A percentile compares a stretch with the other conserved stretches of the same genome.
Conservation (phyloP, 2,329 filamentous ascomycete genomes). For the Aspergillus glaucus region DNA sequence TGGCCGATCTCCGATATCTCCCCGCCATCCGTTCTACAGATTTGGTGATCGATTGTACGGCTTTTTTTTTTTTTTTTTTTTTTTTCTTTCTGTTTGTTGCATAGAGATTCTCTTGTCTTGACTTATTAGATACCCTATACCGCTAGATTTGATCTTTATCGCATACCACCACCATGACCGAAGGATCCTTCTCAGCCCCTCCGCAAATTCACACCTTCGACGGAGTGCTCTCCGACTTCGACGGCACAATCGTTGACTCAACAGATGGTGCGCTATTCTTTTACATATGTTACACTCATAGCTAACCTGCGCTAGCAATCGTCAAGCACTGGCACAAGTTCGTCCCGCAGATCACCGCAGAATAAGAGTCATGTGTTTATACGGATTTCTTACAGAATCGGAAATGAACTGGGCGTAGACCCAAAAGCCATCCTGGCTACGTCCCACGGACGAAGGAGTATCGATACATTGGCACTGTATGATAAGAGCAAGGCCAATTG, state of each 20-base stretch:
- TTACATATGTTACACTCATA: conserved; percentile 1
- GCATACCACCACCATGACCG: conserved; percentile 24
- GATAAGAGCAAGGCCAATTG: conserved; percentile 81
- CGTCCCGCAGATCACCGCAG: conserved; percentile 16
- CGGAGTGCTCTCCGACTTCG: conserved; percentile 43
- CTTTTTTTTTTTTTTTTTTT: not conserved
- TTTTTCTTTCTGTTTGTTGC: conserved; percentile 1
- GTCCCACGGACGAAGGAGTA: conserved; percentile 83
- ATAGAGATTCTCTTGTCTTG: not conserved
- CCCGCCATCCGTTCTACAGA: not conserved
- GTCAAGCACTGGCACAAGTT: conserved; percentile 59
- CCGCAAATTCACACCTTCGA: conserved; percentile 34
- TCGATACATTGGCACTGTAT: conserved; percentile 75
- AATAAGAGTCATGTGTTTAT: not conserved
- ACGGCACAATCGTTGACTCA: conserved; percentile 44
- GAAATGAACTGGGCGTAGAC: conserved; percentile 74
- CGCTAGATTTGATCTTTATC: not conserved
- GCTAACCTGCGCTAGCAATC: conserved; percentile 46
- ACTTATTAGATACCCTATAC: not conserved
- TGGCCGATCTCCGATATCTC: conserved; percentile 27
- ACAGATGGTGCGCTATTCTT: conserved; percentile 32
- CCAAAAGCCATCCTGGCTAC: conserved; percentile 81
- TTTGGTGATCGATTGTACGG: not conserved
- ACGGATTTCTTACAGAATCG: conserved; percentile 36
- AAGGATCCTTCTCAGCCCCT: conserved; percentile 35